phyloP scores from a whole-genome alignment of 2,329 filamentous ascomycete species.

The Phoma sp. region DNA sequence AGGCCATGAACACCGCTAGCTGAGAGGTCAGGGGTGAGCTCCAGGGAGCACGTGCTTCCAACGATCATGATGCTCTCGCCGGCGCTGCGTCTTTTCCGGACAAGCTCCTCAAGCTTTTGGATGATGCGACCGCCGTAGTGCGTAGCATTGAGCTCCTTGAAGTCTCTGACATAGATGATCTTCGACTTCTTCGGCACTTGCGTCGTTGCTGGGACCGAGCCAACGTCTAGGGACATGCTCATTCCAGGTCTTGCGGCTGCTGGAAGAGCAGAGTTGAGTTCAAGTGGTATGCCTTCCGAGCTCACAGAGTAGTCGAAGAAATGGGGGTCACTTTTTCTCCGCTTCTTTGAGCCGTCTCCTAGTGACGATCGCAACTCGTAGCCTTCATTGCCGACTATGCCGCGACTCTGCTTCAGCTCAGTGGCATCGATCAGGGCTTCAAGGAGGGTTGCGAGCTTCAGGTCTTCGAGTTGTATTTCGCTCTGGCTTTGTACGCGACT shows the following conservation, averaged over 20 bases:
- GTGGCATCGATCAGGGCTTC: conserved; percentile 43
- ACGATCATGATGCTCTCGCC: conserved; percentile 78
- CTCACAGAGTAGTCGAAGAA: conserved; percentile 43
- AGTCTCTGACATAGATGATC: conserved; percentile 81
- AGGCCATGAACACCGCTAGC: conserved; percentile 54
- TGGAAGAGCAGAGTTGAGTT: conserved; percentile 36
- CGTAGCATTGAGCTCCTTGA: conserved; percentile 76
- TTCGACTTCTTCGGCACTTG: conserved; percentile 55
- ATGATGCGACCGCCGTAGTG: conserved; percentile 73
- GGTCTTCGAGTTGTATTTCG: conserved; percentile 45
- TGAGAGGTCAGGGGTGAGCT: conserved; percentile 52
- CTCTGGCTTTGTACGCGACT: conserved; percentile 30
- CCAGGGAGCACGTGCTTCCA: conserved; percentile 72
- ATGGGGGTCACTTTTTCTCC: conserved; percentile 18
- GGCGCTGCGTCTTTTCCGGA: conserved; percentile 73
- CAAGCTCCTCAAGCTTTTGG: conserved; percentile 70
- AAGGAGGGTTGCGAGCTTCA: conserved; percentile 44
- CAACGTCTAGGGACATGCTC: conserved; percentile 27
- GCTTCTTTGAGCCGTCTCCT: conserved; percentile 1
- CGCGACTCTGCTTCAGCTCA: conserved; percentile 37
- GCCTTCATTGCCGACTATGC: conserved; percentile 11
- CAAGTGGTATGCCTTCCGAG: conserved; percentile 25
- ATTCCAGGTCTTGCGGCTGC: conserved; percentile 20
- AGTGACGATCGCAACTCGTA: not conserved
- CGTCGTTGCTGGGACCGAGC: conserved; percentile 21